Percentiles rank a stretch among this genome's conserved stretches.
Conservation (phyloP, 2,329 filamentous ascomycete species). For the Gnomoniopsis sp. region DNA sequence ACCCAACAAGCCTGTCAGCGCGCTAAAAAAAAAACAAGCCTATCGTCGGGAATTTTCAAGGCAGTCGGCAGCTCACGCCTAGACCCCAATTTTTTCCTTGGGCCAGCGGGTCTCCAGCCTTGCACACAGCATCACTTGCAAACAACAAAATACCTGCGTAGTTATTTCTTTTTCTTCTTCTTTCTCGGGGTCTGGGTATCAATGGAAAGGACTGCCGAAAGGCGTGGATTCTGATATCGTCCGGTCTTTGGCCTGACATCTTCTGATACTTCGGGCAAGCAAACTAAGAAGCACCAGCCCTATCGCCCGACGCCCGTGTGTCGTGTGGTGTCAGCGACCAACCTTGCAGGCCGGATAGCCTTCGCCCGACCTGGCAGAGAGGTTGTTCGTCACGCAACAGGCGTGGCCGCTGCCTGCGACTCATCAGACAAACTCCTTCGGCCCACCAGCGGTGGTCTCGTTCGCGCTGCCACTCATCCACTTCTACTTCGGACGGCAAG, state of each 20-base stretch:
- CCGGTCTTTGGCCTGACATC: background rate
- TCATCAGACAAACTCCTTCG: background rate
- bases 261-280: background rate
- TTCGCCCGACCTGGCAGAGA: constrained; percentile 15
- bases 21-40: background rate
- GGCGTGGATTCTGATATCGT: background rate
- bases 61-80: background rate
- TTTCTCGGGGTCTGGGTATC: too few species aligned
- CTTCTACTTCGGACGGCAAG: background rate
- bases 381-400: background rate
- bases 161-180: background rate
- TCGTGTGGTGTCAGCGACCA: too few species aligned
- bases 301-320: background rate
- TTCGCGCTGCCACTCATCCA: background rate
- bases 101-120: background rate
- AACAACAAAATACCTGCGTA: background rate
- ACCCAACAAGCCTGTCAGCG: background rate
- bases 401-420: background rate
- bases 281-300: background rate
- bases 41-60: background rate
- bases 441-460: background rate
- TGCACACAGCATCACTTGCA: background rate
- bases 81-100: background rate
- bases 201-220: too few species aligned
- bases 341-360: background rate